These are phyloP conservation scores for Hanseniaspora meyeri DNA, from an alignment of 805 yeast genomes.

Conservation along the genomic window DNA sequence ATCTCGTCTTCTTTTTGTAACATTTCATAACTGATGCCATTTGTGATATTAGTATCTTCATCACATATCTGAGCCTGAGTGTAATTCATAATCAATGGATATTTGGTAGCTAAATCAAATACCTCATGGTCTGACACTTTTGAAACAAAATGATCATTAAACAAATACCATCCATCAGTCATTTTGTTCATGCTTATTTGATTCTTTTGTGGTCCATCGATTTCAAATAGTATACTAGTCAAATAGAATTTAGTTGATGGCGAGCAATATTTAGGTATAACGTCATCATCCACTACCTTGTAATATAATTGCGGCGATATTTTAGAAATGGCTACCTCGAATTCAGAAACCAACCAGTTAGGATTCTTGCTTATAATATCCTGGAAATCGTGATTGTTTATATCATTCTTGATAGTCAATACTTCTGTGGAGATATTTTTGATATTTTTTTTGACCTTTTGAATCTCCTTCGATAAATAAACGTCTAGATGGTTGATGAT, in stretches of 20 bases:
- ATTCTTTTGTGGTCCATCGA: constrained; percentile 43
- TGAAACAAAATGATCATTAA: constrained; percentile 82
- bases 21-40: neutral
- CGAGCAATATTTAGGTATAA: constrained; percentile 13
- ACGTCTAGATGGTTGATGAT: constrained; percentile 50
- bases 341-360: constrained; percentile 8
- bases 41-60: constrained; percentile 30
- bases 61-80: constrained; percentile 38
- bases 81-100: constrained; percentile 61
- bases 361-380: constrained; percentile 8
- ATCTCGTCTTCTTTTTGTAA: constrained; percentile 46
- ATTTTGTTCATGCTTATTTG: constrained; percentile 29
- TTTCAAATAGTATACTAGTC: constrained; percentile 58
- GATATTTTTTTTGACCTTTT: constrained; percentile 32
- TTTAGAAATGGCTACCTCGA: constrained; percentile 8
- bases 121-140: constrained; percentile 68
- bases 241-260: constrained; percentile 42
- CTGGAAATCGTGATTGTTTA: constrained; percentile 5
- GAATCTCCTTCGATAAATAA: constrained; percentile 41
- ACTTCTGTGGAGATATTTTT: neutral
- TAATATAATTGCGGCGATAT: constrained; percentile 8
- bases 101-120: constrained; percentile 58
- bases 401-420: constrained; percentile 4
- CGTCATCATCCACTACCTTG: constrained; percentile 5
- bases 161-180: constrained; percentile 54